phyloP scores from a whole-genome alignment of 768 basidiomycete genomes.

The Trametes sanguinea region DNA sequence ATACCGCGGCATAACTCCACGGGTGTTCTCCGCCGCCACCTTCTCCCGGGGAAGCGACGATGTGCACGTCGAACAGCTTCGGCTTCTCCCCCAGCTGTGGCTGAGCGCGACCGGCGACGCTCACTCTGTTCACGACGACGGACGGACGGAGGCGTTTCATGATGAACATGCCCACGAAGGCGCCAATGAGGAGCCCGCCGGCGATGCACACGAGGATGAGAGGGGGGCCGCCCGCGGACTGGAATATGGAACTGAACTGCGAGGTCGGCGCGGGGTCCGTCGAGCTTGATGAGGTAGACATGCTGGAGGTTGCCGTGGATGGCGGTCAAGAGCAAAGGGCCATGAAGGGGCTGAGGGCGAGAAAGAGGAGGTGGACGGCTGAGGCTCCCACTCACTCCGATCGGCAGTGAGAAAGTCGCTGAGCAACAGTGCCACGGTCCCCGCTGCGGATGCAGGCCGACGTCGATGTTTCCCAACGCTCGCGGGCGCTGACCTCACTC shows the following conservation, averaged over 20 bases:
- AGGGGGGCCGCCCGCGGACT: slow-evolving; percentile 24
- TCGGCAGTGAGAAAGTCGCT: slow-evolving; percentile 4
- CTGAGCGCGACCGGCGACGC: background rate
- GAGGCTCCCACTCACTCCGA: background rate
- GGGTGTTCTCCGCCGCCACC: background rate
- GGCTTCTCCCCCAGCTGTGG: slow-evolving; percentile 19
- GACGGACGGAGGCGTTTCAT: slow-evolving; percentile 22
- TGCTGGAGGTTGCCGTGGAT: background rate
- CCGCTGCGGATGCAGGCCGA: slow-evolving; percentile 9
- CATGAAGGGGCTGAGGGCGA: background rate
- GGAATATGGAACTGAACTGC: slow-evolving; percentile 16
- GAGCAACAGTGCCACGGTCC: slow-evolving; percentile 1
- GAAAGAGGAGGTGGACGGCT: background rate
- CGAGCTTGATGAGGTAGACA: background rate
- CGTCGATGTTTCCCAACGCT: slow-evolving; percentile 3
- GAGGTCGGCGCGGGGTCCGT: background rate
- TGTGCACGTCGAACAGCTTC: slow-evolving; percentile 16
- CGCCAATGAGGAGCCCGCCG: slow-evolving; percentile 25
- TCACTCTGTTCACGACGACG: slow-evolving; percentile 9
- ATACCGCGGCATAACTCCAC: slow-evolving; percentile 3
- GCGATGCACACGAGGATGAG: slow-evolving; percentile 30
- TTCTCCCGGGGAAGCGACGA: background rate
- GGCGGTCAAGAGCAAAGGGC: slow-evolving; percentile 4
- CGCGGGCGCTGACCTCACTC: background rate
- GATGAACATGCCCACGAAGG: slow-evolving; percentile 21